Conservation (phyloP, 139 green algal genomes). For the Tetradesmus lagerheimii region DNA sequence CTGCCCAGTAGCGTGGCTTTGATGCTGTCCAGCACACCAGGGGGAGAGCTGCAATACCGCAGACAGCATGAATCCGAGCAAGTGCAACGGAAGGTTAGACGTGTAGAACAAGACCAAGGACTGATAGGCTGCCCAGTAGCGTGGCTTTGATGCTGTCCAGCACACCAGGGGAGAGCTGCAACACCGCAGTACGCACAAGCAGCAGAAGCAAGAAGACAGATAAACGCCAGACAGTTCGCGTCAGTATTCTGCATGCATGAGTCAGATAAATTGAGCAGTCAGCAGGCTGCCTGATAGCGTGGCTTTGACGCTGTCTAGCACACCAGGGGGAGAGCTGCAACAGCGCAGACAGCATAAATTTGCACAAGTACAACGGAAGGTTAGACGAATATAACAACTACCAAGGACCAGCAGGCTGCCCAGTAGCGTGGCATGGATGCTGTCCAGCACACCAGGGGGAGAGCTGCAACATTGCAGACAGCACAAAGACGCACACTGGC, state of each 20-base stretch:
- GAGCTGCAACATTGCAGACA: background rate
- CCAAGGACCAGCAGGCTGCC: too few relatives aligned
- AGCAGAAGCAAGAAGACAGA: too few relatives aligned
- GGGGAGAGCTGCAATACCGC: background rate
- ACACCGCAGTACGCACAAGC: too few relatives aligned
- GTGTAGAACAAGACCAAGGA: too few relatives aligned
- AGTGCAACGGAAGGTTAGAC: too few relatives aligned
- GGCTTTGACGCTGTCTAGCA: background rate
- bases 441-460: background rate
- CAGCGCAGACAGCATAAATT: too few relatives aligned
- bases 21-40: conserved; percentile 10
- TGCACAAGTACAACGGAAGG: too few relatives aligned
- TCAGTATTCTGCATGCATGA: too few relatives aligned
- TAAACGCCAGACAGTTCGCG: too few relatives aligned
- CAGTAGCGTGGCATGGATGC: conserved; percentile 15
- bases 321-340: background rate
- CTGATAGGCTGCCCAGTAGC: conserved; percentile 51
- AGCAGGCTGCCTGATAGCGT: background rate
- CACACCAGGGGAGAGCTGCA: background rate
- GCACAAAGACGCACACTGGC: background rate
- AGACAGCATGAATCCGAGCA: too few relatives aligned
- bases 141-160: conserved; percentile 23
- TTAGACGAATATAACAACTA: too few relatives aligned
- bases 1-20: conserved; percentile 48
- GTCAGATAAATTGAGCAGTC: too few relatives aligned